A percentile compares a stretch with the other conserved stretches of the same genome.
Conservation (phyloP, 2,329 filamentous ascomycete species). For the Diaporthe eres region DNA sequence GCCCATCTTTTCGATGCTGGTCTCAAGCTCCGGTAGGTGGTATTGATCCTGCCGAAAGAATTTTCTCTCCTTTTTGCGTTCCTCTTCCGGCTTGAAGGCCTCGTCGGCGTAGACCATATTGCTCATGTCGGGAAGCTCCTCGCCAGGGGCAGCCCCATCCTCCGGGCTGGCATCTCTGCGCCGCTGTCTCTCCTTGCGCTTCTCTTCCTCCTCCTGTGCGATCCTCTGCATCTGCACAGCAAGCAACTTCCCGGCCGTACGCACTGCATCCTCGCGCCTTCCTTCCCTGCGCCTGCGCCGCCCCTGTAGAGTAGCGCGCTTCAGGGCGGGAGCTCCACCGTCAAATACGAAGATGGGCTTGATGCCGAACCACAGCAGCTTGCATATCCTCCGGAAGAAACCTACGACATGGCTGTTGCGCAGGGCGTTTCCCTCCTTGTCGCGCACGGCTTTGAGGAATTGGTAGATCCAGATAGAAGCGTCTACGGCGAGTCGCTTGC, state of each 20-base stretch:
- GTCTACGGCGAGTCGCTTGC: slow-evolving; percentile 95
- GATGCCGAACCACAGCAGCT: slow-evolving; percentile 96
- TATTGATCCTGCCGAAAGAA: slow-evolving; percentile 97
- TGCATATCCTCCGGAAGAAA: slow-evolving; percentile 98
- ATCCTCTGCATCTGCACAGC: slow-evolving; percentile 94
- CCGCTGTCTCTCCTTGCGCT: slow-evolving; percentile 73
- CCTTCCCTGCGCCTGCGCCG: slow-evolving; percentile 88
- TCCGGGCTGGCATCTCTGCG: slow-evolving; percentile 59
- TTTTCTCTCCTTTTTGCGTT: slow-evolving; percentile 79
- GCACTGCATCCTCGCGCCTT: slow-evolving; percentile 89
- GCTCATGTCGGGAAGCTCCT: slow-evolving; percentile 75
- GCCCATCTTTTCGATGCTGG: slow-evolving; percentile 86
- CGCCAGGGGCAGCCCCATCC: slow-evolving; percentile 64
- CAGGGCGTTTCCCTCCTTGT: slow-evolving; percentile 97
- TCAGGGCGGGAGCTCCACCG: slow-evolving; percentile 90
- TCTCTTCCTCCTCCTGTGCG: slow-evolving; percentile 86
- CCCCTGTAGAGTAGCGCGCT: slow-evolving; percentile 88
- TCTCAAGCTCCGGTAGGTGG: slow-evolving; percentile 89
- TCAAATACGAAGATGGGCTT: slow-evolving; percentile 98
- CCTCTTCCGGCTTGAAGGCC: slow-evolving; percentile 81
- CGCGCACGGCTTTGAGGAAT: slow-evolving; percentile 97
- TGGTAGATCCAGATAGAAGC: slow-evolving; percentile 99
- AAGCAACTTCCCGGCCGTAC: slow-evolving; percentile 91
- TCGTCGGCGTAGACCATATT: slow-evolving; percentile 94
- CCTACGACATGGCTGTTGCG: slow-evolving; percentile 97